Percentiles rank a stretch among this genome's conserved stretches.
These are phyloP conservation scores for Eucalyptus sp. DNA, from an alignment of 345 rosid species.

Conservation along the genomic window DNA sequence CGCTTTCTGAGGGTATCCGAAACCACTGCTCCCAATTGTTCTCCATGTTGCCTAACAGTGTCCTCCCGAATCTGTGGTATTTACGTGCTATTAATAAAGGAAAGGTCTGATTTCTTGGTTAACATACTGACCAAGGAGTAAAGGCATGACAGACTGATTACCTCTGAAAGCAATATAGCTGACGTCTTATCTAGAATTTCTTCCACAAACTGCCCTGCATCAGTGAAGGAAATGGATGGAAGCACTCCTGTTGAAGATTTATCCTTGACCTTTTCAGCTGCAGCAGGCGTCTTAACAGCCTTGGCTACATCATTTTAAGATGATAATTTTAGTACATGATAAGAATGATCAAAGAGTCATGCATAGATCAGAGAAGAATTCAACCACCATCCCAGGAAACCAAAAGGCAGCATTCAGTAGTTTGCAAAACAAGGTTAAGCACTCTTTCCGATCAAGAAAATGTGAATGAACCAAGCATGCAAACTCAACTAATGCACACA, in stretches of 20 bases:
- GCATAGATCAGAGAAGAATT: not conserved
- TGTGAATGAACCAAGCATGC: not conserved
- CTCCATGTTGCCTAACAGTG: conserved; percentile 24
- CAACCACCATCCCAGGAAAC: not conserved
- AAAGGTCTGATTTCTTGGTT: not conserved
- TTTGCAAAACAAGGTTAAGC: not conserved
- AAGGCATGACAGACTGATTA: not conserved
- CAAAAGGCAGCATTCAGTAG: not conserved
- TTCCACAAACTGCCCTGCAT: conserved; percentile 51
- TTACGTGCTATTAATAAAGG: not conserved
- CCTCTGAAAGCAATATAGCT: conserved; percentile 45
- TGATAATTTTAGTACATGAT: not conserved
- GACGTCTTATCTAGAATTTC: conserved; percentile 56
- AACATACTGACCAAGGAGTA: not conserved
- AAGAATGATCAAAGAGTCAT: not conserved
- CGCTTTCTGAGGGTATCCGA: conserved; percentile 33
- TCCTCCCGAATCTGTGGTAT: conserved; percentile 39
- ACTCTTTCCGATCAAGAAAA: not conserved
- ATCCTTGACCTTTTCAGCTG: conserved; percentile 18
- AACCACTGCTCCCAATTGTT: conserved; percentile 32
- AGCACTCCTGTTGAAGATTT: conserved; percentile 3
- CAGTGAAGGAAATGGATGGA: conserved; percentile 13
- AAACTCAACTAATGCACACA: not conserved
- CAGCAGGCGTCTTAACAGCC: conserved; percentile 21
- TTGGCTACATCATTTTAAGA: conserved; percentile 33